Base-by-base conservation (phyloP, 1,139 yeast species). In the Hyphopichia burtonii region DNA sequence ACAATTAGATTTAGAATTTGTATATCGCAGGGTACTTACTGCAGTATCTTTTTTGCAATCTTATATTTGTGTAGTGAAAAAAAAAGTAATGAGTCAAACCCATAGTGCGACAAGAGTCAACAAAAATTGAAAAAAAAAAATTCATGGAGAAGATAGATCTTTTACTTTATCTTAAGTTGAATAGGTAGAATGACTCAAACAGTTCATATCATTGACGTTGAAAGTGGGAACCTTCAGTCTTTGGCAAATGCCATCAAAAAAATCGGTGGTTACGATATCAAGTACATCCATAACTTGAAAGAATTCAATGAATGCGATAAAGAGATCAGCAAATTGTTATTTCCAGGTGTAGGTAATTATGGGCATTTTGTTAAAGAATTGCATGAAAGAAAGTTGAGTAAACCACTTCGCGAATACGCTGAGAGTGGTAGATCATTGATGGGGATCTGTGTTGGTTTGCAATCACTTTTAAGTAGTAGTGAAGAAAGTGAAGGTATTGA, bases 361-460 rank as follows among this genome's bases (percentile, higher is more conserved):
- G 99, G 96, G 33, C 98, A 93, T 61, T 91, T 93, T 60, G 89
- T 90, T 47, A 79, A 78, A 41, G 81, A 86, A 52, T 63, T 93
- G 41, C 75, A 74, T 41, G 70, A 70, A 3, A 74, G 86, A 46
- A 79, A 82, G 0, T 80, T 93, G 44, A 80, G 74, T 11, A 76
- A 70, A 28, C 95, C 95, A 0, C 69, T 93, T 28, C 68, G 65
- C 40, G 65, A 74, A 38, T 90, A 88, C 54, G 81, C 90, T 37
- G 64, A 69, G 6, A 71, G 86, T 16, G 97, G 96, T 1, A 80
- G 82, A 52, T 86, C 94, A 11, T 67, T 93, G 32, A 88, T 93
- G 96, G 99, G 99, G 8, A 89, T 93, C 49, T 93, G 99, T 68
- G 98, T 93, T 37, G 99, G 99, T 3, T 70, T 93, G 45, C 99